Base-by-base conservation (phyloP, 192 early-diverging fungal genomes). In the Chytriomyces confervae region DNA sequence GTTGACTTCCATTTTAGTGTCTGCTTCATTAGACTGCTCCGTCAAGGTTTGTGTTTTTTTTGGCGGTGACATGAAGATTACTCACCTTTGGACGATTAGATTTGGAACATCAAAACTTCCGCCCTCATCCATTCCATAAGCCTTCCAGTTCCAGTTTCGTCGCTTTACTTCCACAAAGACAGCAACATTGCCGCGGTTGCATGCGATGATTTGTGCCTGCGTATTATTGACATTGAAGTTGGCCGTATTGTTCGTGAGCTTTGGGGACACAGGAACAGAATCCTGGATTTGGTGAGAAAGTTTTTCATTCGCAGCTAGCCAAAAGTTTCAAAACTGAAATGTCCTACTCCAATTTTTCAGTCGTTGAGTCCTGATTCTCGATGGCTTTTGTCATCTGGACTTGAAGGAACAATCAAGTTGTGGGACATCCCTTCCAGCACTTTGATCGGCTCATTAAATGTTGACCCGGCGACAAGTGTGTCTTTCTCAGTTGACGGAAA, bases 381-480 rank as follows among this genome's bases (percentile, higher is more conserved):
- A 63, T 94, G 94, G 94, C 83, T 99, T 7, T 89, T 98, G 36
- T 93, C 94, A 4, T 70, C 87, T 8, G 91, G 92, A 16, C 83
- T 94, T 65, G 98, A 99, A 87, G 84, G 89, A 51, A 96, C 92
- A 6, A 86, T 99, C 57, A 90, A 96, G 67, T 96, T 96, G 1
- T 99, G 96, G 97, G 98, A 99, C 84, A 81, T 99, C 66, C 96
- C 97, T 7, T 93, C 94, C 0, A 96, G 95, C 7, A 86, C 93
- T 65, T 84, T 94, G 88, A 88, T 99, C 47, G 97, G 96, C 83
- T 82, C 91, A 60, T 95, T 97, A 84, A 84, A 85, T 44, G 90
- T 93, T 5, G 86, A 90, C 50, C 87, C 91, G 46, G 89, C 91
- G 2, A 95, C 95, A 11, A 94, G 93, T 74, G 57, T 99, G 23